Base-by-base conservation (phyloP, 2,329 filamentous ascomycete genomes). In the Venturia oleaginea region DNA sequence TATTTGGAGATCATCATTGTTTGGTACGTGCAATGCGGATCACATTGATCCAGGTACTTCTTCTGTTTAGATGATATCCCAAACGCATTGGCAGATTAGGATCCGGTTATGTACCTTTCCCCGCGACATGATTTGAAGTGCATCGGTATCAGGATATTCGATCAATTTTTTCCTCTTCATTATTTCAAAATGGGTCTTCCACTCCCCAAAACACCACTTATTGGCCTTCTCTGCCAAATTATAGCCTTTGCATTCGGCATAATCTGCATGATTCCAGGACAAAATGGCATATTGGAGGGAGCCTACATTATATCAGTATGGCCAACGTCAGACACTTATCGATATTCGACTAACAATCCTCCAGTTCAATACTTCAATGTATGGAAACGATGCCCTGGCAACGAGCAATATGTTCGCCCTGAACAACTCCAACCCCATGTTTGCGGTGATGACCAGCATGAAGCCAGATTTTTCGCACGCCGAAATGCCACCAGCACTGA, bases 391-490 rank as follows among this genome's bases (percentile, higher is more conserved):
- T 42, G 34, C 59, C 11, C 34, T 60, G 6, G 19, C 27, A 37
- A 10, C 34, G 3, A 60, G 59, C 37, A 60, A 42, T n/a, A 27
- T 43, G 40, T 60, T 60, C 40, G 17, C 19, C 11, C 34, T 60
- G 59, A 60, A 60, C 59, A 60, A 60, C 32, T 60, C 59, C n/a
- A 60, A 60, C 7, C 32, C 34, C 22, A 27, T 60, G 59, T 60
- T 42, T 38, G 59, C 40, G 5, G 37, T 43, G 15, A 43, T 43
- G 40, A 60, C 59, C 59, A 60, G 40, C 32, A 13, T 43, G 27
- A 34, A 32, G 2, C 59, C 34, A 7, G 40, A 60, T 27, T 40
- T 60, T 42, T 19, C 27, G 37, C 27, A 57, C n/a, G 3, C 11
- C 17, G 59, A 22, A 27, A 27, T 11, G n/a, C 40, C 59, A 42